phyloP scores from a whole-genome alignment of 2,329 filamentous ascomycete genomes.

The Exophiala sp. region DNA sequence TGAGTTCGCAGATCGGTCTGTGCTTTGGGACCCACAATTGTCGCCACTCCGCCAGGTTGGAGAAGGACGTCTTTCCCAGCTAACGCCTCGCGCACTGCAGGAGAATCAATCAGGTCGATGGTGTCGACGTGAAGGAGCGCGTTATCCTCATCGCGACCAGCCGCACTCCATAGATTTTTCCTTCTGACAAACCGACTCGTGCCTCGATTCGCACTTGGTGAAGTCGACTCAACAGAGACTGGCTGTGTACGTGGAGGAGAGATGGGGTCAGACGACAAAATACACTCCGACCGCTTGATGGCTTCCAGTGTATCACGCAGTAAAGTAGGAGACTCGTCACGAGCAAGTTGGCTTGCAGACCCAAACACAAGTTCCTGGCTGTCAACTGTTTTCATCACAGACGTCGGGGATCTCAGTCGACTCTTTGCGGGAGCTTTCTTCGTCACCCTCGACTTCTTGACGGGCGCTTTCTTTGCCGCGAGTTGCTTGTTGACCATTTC shows the following conservation, averaged over 20 bases:
- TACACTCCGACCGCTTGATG: slow-evolving; percentile 55
- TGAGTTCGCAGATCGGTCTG: background rate
- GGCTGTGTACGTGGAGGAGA: slow-evolving; percentile 16
- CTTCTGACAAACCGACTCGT: slow-evolving; percentile 32
- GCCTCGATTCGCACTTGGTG: slow-evolving; percentile 33
- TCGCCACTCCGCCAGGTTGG: slow-evolving; percentile 5
- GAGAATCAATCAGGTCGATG: slow-evolving; percentile 55
- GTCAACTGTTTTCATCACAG: slow-evolving; percentile 63
- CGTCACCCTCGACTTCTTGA: slow-evolving; percentile 19
- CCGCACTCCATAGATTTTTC: slow-evolving; percentile 65
- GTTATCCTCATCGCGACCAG: slow-evolving; percentile 63
- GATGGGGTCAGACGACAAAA: slow-evolving; percentile 17
- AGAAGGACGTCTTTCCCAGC: slow-evolving; percentile 25
- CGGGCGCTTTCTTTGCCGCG: slow-evolving; percentile 13
- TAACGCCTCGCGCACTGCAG: slow-evolving; percentile 28
- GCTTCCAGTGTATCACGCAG: slow-evolving; percentile 61
- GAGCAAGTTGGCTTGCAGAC: slow-evolving; percentile 76
- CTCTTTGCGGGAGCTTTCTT: slow-evolving; percentile 38
- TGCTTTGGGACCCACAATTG: background rate
- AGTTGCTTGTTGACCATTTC: background rate
- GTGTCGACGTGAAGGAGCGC: slow-evolving; percentile 61
- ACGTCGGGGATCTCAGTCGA: slow-evolving; percentile 62
- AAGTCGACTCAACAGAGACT: slow-evolving; percentile 24
- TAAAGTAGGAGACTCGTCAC: slow-evolving; percentile 66
- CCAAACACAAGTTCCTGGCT: slow-evolving; percentile 79